Evolutionary conservation across 164 flowering plant species (phyloP), one percentile per base, ranked within the genome.

Genomic region (Tinospora cordifolia): DNA sequence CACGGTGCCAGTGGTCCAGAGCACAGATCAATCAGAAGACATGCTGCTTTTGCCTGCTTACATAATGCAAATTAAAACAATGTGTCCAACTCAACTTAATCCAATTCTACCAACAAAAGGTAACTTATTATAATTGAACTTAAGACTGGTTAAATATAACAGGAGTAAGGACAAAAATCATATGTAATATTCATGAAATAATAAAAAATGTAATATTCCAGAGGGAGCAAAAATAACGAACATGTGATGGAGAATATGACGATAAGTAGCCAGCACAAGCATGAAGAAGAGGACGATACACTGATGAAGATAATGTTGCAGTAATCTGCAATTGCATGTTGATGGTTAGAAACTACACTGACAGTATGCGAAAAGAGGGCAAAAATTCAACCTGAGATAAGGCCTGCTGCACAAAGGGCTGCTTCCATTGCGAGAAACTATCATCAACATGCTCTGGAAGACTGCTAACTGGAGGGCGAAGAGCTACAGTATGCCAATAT

Each of bases 21-120:
- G 75, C 98, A 92, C 9, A 92, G 82, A 80, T 92, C 98, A 77
- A 92, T 89, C 65, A 92, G 86, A 71, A 89, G 80, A 80, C 94
- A 87, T 24, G 96, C 89, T 63, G 96, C 87, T 84, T 86, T 92
- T 46, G 86, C 96, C 98, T 91, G 88, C 66, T 12, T 38, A 40
- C 40, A 59, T 44, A 70, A 22, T 62, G 66, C 57, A 68, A 36
- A 57, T 70, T 39, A 69, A 63, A 26, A 41, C n/a, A 6, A 38
- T 57, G 40, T 36, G 30, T 57, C 3, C 44, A 62, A 24, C 0
- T 54, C 63, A 27, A 59, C 41, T 12, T 3, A 39, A 47, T 19
- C 54, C 66, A 69, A 66, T 30, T 21, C 26, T 34, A 63, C 8
- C 13, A 63, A 39, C 40, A 44, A 54, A 54, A 21, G 21, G 21